These are phyloP conservation scores for Linum trigynum DNA, from an alignment of 345 rosid genomes.

Conservation along the genomic window DNA sequence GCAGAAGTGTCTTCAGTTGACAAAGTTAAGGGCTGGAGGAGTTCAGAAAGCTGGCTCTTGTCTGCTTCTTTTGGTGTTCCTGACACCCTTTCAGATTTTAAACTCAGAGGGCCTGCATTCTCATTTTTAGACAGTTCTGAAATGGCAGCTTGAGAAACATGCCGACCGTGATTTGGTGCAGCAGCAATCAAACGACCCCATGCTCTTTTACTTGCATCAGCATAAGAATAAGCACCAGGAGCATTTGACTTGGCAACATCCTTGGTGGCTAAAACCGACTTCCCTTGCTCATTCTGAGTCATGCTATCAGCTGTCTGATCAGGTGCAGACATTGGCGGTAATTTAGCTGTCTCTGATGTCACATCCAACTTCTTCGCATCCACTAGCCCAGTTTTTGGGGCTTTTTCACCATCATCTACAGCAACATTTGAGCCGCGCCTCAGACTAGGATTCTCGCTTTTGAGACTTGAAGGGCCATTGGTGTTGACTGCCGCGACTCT, in stretches of 20 bases:
- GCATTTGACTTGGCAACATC: slow-evolving; percentile 12
- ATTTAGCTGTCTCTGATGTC: slow-evolving; percentile 3
- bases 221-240: slow-evolving; percentile 27
- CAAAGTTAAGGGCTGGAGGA: slow-evolving; percentile 22
- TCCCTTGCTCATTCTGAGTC: slow-evolving; percentile 29
- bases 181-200: slow-evolving; percentile 20
- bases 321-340: slow-evolving; percentile 8
- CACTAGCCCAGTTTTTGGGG: slow-evolving; percentile 16
- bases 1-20: slow-evolving; percentile 17
- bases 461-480: slow-evolving; percentile 31
- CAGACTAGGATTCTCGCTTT: slow-evolving; percentile 30
- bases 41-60: slow-evolving; percentile 25
- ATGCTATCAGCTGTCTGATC: slow-evolving; percentile 19
- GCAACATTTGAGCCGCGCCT: slow-evolving; percentile 13
- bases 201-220: slow-evolving; percentile 19
- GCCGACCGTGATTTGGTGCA: slow-evolving; percentile 25
- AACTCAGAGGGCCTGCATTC: slow-evolving; percentile 7
- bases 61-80: slow-evolving; percentile 22
- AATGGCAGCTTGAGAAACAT: slow-evolving; percentile 7
- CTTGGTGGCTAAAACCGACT: slow-evolving; percentile 17
- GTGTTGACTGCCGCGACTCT: slow-evolving; percentile 28
- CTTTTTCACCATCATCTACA: slow-evolving; percentile 13
- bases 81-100: slow-evolving; percentile 11
- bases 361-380: slow-evolving; percentile 17
- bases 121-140: slow-evolving; percentile 17